Evolutionary conservation across 495 filamentous ascomycete species (phyloP), one percentile per base, ranked within the genome.

Genomic region (Trypethelium eluteriae): DNA sequence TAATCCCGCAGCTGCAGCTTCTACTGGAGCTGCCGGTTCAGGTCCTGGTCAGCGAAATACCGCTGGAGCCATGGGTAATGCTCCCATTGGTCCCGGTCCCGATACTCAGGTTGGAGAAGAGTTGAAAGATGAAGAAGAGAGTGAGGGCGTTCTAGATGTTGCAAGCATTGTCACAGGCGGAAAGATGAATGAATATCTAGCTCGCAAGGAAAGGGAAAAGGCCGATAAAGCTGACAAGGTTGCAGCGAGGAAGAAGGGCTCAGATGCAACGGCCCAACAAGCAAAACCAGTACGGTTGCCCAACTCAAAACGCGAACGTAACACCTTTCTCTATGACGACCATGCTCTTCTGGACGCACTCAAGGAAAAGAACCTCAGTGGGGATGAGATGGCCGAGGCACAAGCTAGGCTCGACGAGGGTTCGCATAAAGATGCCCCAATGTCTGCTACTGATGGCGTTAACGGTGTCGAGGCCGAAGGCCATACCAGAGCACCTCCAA

Each of bases 151-250:
- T 3, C 79, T 98, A 14, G 92, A 98, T 73, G 92, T 98, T 39
- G 94, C 94, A 32, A 93, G 87, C 67, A 96, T 98, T 70, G 92
- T 98, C 32, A 84, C 86, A 0, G 92, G 89, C 67, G 95, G 94
- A 44, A 91, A 97, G 78, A 93, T 93, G 50, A 88, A 85, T 64
- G 95, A 98, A 71, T 96, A 91, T 70, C 80, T 98, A 11, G 93
- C 91, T 5, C 90, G 89, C 73, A 89, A 91, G 72, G 95, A 98
- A 70, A 92, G 89, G 76, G 91, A 96, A 72, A 97, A 96, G 79
- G 84, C 83, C n/a, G 89, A 86, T 64, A 87, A 82, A 78, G 80
- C 80, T 0, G 89, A 86, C 64, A 87, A 82, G 78, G 80, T 80
- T 0, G 78, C 80, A n/a, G 83, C 82, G 64, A 89, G 87, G 71